Evolutionary conservation across 768 basidiomycete genomes (phyloP).

Genomic region (Rhodosporidiobolus sp.): DNA sequence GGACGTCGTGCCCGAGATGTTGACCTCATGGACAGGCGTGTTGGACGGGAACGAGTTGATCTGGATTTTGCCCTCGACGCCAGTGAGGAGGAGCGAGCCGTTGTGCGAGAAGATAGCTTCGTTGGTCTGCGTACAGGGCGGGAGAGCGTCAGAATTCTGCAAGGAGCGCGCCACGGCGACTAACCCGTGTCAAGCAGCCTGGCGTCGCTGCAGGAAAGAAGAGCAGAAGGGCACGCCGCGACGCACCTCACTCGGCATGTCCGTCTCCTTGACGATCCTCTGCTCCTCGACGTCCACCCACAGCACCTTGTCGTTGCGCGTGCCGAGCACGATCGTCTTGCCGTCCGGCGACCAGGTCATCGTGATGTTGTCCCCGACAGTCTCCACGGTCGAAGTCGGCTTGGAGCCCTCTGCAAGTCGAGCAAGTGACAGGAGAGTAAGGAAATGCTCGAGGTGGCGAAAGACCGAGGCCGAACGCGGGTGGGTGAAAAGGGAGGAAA

Average conservation of each 20-base stretch:
- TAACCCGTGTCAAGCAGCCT: too few species aligned
- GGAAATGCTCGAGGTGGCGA: background rate
- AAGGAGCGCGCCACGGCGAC: too few species aligned
- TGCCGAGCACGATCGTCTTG: conserved; percentile 34
- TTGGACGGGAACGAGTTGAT: conserved; percentile 33
- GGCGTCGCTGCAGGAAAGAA: background rate
- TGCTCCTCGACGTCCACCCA: conserved; percentile 38
- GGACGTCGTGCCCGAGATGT: conserved; percentile 18
- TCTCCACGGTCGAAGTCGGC: conserved; percentile 36
- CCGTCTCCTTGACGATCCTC: conserved; percentile 13
- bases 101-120: conserved; percentile 41
- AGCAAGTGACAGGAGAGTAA: background rate
- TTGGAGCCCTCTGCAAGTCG: conserved; percentile 32
- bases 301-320: conserved; percentile 26
- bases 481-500: too few species aligned
- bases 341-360: conserved; percentile 42
- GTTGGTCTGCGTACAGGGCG: too few species aligned
- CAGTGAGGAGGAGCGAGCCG: conserved; percentile 34
- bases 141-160: too few species aligned
- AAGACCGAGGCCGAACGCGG: too few species aligned
- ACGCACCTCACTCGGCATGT: conserved; percentile 24
- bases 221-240: background rate
- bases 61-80: conserved; percentile 16
- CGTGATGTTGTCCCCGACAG: conserved; percentile 40
- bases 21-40: conserved; percentile 22